Base-by-base conservation (phyloP, 2,329 filamentous ascomycete genomes). In the Podosphaera aphanis region DNA sequence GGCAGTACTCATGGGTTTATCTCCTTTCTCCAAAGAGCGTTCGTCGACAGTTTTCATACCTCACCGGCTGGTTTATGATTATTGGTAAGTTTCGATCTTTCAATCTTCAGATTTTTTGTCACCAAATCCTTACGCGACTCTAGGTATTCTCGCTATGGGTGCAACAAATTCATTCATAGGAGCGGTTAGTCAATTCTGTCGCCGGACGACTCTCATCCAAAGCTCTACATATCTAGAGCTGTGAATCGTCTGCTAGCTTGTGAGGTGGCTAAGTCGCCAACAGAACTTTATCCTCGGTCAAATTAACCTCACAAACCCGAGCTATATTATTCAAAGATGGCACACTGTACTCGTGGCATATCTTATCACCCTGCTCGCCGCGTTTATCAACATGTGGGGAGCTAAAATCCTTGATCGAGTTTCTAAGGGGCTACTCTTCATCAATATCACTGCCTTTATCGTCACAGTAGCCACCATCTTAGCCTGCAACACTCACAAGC, bases 1-100 rank as follows among this genome's bases (percentile, higher is more conserved):
- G 71, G 5, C 69, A 73, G 52, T 74, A 74, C 52, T 68, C 64
- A 1, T 71, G 71, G 70, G 70, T 73, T 15, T 69, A 68, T 3
- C 66, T 72, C 1, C 59, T 74, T 5, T 67, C 70, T 4, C 71
- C 71, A 2, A 64, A 60, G 5, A 63, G 59, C 19, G 60, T 65
- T 38, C 59, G 63, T 7, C 59, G 64, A 33, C 61, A 62, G 8
- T 51, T 66, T 20, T 66, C 63, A 7, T 67, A 65, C 48, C 53
- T 65, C 1, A 65, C 63, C 2, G 65, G 65, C 7, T 68, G 66
- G 64, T 67, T 68, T 49, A 66, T 67, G 64, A 59, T 42, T 25
- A 33, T 29, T 42, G n/a, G 45, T 39, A 10, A 33, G 45, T 27
- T 15, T 20, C 36, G 20, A 21, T 41, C 39, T 29, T 44, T 38